Base-by-base conservation (phyloP, 2,329 filamentous ascomycete genomes). In the Aspergillus pseudonomiae region DNA sequence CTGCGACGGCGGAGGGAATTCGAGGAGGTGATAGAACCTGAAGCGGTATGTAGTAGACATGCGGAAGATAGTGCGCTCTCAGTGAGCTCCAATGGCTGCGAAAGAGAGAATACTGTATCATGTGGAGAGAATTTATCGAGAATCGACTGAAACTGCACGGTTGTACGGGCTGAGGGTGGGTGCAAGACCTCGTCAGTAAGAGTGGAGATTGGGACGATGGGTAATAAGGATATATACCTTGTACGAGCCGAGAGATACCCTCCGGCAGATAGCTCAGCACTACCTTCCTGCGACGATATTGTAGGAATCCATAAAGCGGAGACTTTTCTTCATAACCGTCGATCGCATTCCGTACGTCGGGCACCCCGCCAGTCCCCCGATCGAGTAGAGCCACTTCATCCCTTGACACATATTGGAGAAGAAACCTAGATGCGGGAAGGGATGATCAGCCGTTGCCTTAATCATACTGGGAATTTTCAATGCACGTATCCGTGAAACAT, bases 181-280 rank as follows among this genome's bases (percentile, higher is more conserved):
- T 26, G 59, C 32, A 24, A 58, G 45, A 65, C 24, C 46, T 39
- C n/a, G 55, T 68, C 57, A 67, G 66, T 59, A 55, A 63, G 57
- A 55, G 21, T 28, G 62, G 59, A 14, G 32, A 45, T 36, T 16
- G 48, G 41, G 50, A 36, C 4, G 16, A 39, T 26, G 16, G 52
- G 12, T 19, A 41, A 21, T 26, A 24, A 45, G n/a, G 7, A 77
- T 87, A 70, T 87, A 70, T 80, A 97, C 95, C 95, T 91, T 97
- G 92, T 60, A 99, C 84, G 61, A 99, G 83, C 72, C 95, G 88
- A 67, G 95, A 98, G 68, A 94, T 94, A 64, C 90, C 92, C 64
- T 96, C 92, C 1, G 94, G 95, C 66, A 97, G 86, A 77, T 95
- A 97, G 81, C 95, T 97, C 77, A 99, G 86, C 64, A 99, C 81